Base-by-base conservation (phyloP, 1,284 basidiomycete species). In the Volvariella surrecta region DNA sequence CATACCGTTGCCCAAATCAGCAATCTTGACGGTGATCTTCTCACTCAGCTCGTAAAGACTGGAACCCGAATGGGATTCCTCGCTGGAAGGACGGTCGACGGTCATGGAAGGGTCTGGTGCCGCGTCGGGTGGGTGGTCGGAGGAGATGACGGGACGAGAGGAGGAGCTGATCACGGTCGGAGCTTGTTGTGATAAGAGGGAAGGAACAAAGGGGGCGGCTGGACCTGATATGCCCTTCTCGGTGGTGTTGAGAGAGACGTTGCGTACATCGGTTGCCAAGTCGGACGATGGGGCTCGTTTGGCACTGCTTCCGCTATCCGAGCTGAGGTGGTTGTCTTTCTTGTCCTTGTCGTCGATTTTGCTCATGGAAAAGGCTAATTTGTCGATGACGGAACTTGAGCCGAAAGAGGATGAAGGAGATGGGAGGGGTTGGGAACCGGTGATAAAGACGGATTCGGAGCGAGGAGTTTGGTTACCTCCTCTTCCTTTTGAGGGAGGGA, bases 381-480 rank as follows among this genome's bases (percentile, higher is more conserved):
- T 89, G 71, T 97, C 94, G 42, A 96, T 71, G 75, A 87, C 89
- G 10, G 67, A 66, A 32, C 63, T 64, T 17, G 58, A 79, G 19
- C 82, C 83, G 54, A 77, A 73, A 59, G 86, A 78, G 52, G 84
- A 73, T 50, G 82, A 75, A 37, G 89, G 69, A 54, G 89, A 74
- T 0, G 95, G 93, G 6, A 99, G 73, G 0, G 95, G 95, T 58
- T 93, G 94, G 1, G 89, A 93, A 30, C 89, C 90, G 1, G 92
- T 96, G 64, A 98, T 97, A 67, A 89, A 93, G 32, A 87, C 72
- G 31, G 81, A 82, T 54, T 96, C 91, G 21, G 86, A 83, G 32
- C 92, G 76, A 0, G 95, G 95, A 0, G 95, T 99, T 63, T 97
- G 95, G 58, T 96, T 94, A 1, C 95, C 95, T n/a, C 92, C 89